These are phyloP conservation scores for Tylopilus rubrobrunneus DNA, from an alignment of 768 basidiomycete genomes.

Conservation along the genomic window DNA sequence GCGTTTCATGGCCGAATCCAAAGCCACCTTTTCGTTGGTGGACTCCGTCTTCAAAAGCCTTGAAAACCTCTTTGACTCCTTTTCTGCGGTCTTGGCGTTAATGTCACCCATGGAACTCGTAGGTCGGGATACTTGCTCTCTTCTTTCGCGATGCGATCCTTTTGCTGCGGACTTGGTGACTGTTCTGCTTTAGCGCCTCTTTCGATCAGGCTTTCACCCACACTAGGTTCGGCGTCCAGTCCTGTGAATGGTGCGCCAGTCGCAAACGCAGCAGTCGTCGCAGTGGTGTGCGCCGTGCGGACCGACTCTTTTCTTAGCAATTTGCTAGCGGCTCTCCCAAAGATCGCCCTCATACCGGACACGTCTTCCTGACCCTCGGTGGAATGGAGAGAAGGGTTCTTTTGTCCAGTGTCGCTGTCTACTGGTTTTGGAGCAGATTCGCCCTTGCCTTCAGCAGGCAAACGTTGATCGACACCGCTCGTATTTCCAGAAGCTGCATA, in stretches of 20 bases:
- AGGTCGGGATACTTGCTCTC: conserved; percentile 40
- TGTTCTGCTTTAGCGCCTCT: conserved; percentile 48
- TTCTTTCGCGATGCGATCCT: conserved; percentile 44
- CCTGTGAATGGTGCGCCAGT: conserved; percentile 54
- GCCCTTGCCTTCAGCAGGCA: neutral
- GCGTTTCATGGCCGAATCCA: conserved; percentile 59
- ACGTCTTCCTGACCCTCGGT: conserved; percentile 3
- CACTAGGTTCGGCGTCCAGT: conserved; percentile 39
- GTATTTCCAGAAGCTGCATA: neutral
- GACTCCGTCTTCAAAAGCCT: conserved; percentile 71
- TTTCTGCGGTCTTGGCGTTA: conserved; percentile 35
- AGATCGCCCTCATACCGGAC: neutral
- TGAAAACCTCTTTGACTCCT: conserved; percentile 56
- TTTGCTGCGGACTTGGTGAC: conserved; percentile 47
- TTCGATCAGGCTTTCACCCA: conserved; percentile 37
- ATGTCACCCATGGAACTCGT: neutral
- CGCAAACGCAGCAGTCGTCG: conserved; percentile 38
- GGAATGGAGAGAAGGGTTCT: conserved; percentile 18
- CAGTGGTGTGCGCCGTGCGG: conserved; percentile 17
- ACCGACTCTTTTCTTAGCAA: conserved; percentile 21
- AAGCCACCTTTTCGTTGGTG: conserved; percentile 59
- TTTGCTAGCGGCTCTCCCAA: neutral
- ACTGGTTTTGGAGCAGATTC: neutral
- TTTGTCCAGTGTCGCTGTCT: neutral
- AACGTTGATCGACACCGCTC: neutral